Evolutionary conservation across 352 stramenopile species (phyloP).

Genomic region (Elongisporangium prolatum): DNA sequence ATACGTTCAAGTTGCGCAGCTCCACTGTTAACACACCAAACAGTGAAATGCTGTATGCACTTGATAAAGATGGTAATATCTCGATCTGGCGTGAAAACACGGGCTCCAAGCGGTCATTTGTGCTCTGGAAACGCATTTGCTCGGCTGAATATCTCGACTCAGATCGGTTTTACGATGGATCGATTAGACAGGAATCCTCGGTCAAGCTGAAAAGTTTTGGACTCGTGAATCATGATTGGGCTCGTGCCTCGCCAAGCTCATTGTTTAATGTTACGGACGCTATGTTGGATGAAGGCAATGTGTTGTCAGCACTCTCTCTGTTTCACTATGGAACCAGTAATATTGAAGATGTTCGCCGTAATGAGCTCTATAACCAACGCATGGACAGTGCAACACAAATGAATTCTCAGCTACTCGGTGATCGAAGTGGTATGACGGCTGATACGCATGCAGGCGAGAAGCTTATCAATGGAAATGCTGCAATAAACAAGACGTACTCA

Average conservation of each 20-base stretch:
- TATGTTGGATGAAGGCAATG: constrained; percentile 62
- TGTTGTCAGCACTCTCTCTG: constrained; percentile 59
- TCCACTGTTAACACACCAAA: constrained; percentile 7
- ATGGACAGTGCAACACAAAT: constrained; percentile 57
- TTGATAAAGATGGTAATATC: constrained; percentile 56
- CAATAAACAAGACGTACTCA: constrained; percentile 53
- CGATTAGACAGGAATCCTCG: neutral
- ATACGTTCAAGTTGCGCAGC: constrained; percentile 41
- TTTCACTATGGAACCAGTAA: constrained; percentile 68
- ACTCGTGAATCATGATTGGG: constrained; percentile 23
- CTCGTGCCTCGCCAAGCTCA: constrained; percentile 9
- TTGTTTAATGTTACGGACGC: constrained; percentile 32
- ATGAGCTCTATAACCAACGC: constrained; percentile 60
- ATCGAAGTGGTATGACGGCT: constrained; percentile 40
- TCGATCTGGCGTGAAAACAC: constrained; percentile 77
- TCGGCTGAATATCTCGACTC: constrained; percentile 3
- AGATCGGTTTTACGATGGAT: constrained; percentile 9
- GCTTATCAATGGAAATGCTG: constrained; percentile 54
- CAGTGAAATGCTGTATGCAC: constrained; percentile 72
- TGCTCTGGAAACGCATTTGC: constrained; percentile 59
- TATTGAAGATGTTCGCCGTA: constrained; percentile 45
- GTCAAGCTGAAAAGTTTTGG: constrained; percentile 20
- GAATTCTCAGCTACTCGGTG: constrained; percentile 58
- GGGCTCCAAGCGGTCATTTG: constrained; percentile 44
- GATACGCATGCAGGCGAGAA: constrained; percentile 65